Conservation (phyloP, 2,329 filamentous ascomycete species). For the Pyricularia grisea region DNA sequence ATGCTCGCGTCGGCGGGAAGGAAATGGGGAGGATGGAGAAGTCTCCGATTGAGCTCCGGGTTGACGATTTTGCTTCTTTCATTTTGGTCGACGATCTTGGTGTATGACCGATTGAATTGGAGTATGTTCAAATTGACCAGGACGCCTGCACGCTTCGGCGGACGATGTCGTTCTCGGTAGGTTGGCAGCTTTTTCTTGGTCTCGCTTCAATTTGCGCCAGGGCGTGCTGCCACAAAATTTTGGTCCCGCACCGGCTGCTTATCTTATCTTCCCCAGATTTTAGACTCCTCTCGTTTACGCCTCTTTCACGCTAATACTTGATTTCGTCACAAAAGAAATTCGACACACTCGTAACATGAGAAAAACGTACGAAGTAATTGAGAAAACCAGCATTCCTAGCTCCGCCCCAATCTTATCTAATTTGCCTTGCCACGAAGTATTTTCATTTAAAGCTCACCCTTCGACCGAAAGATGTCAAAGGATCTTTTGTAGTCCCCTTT, state of each 20-base stretch:
- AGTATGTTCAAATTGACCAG: not conserved
- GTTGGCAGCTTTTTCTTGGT: not conserved
- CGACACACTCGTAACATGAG: no score
- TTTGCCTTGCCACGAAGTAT: no score
- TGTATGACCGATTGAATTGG: not conserved
- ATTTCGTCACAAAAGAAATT: no score
- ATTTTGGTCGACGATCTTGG: not conserved
- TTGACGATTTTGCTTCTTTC: not conserved
- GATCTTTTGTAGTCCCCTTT: no score
- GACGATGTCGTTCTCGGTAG: not conserved
- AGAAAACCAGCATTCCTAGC: no score
- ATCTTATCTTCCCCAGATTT: not conserved
- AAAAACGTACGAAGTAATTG: no score
- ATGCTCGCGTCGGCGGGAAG: constrained; percentile 54
- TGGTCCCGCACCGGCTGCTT: not conserved
- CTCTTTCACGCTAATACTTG: no score
- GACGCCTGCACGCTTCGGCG: not conserved
- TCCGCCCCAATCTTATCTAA: no score
- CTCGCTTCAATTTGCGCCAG: not conserved
- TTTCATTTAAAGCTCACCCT: no score
- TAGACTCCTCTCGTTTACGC: not conserved
- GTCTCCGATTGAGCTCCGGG: constrained; percentile 29
- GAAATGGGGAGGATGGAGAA: constrained; percentile 63
- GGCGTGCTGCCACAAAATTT: not conserved
- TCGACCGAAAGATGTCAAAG: no score